Conservation (phyloP, 1,139 yeast genomes). For the Suhomyces terraborum region DNA sequence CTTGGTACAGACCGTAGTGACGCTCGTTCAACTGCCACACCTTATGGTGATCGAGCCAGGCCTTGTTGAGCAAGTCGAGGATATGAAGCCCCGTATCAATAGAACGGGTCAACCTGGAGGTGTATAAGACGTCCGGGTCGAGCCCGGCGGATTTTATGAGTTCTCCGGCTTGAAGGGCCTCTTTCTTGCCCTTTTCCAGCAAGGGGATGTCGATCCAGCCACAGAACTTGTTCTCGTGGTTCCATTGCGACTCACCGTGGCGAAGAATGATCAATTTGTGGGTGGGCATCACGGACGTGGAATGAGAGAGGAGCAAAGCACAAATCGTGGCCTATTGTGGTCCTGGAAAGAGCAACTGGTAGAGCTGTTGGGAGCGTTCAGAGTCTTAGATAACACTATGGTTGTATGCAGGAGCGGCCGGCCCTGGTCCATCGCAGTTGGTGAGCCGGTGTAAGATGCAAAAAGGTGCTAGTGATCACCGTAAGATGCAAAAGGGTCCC, state of each 20-base stretch:
- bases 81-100: conserved; percentile 67
- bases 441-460: no score
- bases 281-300: conserved; percentile 8
- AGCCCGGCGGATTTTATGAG: conserved; percentile 45
- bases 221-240: conserved; percentile 68
- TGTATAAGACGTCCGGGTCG: conserved; percentile 58
- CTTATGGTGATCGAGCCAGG: conserved; percentile 52
- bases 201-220: conserved; percentile 83
- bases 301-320: no score
- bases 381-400: background rate
- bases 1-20: conserved; percentile 78
- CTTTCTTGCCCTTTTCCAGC: conserved; percentile 59
- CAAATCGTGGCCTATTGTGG: no score
- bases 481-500: no score
- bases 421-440: background rate
- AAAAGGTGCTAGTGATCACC: no score
- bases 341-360: background rate
- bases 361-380: background rate
- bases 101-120: conserved; percentile 66
- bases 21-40: conserved; percentile 78
- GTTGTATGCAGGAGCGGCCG: conserved; percentile 7
- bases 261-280: conserved; percentile 57
- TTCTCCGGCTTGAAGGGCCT: conserved; percentile 62
- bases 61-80: conserved; percentile 44
- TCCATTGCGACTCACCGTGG: conserved; percentile 79